Evolutionary conservation across 495 filamentous ascomycete genomes (phyloP), one percentile per base, ranked within the genome.

Genomic region (Sabuloglossum arenarium): DNA sequence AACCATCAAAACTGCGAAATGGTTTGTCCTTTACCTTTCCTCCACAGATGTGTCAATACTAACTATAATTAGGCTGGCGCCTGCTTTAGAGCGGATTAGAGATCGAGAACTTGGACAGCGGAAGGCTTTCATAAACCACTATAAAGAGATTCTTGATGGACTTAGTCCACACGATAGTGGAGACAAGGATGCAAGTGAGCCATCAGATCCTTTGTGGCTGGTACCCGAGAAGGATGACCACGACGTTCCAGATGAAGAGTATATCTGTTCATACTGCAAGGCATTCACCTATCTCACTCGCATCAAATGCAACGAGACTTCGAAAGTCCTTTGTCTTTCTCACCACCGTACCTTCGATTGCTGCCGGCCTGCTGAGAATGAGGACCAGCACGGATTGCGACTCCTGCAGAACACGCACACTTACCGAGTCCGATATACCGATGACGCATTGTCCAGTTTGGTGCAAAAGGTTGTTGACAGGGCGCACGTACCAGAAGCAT

Each of bases 1-100:
- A 34, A 84, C 85, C 0, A 97, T 98, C 55, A 83, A 88, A 60
- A 96, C 89, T 19, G 88, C 91, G 1, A 94, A 89, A 67, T 98
- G 91, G 83, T 51, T 27, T 29, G 47, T 19, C 28, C 16, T 19
- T 4, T 27, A n/a, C 6, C 28, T 51, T 21, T 43, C 19, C 39
- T 51, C 47, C 12, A 29, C 23, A 6, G 47, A 16, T 27, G 29
- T 30, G 42, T 11, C 11, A 11, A 4, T 30, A n/a, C 31, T 56
- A 24, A 43, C 30, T 31, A 27, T 24, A n/a, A 53, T 23, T 6
- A 51, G 91, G 82, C 74, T 98, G 39, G 84, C 84, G 1, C 90
- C 90, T 1, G 91, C 91, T 19, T 70, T 98, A 39, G 80, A 84
- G 50, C 78, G 82, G 57, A 81, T 91, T 61, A 75, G 75, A 60